These are phyloP conservation scores for Melampsora americana DNA, from an alignment of 1,284 basidiomycete genomes.

Conservation along the genomic window DNA sequence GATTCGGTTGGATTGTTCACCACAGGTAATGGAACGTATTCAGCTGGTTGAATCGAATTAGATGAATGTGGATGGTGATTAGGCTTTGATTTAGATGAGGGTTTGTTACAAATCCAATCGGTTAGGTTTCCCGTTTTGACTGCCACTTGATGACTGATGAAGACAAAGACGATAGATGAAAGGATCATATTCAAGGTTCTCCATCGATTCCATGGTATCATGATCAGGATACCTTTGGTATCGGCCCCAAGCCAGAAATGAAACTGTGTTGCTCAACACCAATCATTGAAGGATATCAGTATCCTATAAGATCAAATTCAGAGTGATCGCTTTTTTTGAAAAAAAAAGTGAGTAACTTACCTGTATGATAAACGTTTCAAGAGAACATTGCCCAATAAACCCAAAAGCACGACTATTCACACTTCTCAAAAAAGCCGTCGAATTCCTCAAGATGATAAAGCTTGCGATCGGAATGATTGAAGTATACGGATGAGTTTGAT, in stretches of 20 bases:
- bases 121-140: conserved; percentile 21
- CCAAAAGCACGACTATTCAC: conserved; percentile 68
- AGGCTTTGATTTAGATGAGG: neutral
- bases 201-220: conserved; percentile 71
- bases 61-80: no score
- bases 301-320: neutral
- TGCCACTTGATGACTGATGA: conserved; percentile 36
- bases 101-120: conserved; percentile 38
- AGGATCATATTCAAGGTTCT: conserved; percentile 71
- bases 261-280: conserved; percentile 62
- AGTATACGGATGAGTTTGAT: conserved; percentile 75
- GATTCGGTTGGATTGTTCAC: neutral
- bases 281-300: neutral
- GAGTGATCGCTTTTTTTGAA: neutral
- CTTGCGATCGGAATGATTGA: conserved; percentile 75
- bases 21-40: neutral
- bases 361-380: conserved; percentile 75
- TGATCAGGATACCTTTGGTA: conserved; percentile 74
- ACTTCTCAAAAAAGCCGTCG: conserved; percentile 67
- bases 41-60: neutral
- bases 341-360: conserved; percentile 23
- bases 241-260: conserved; percentile 84
- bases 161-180: conserved; percentile 61
- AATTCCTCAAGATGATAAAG: conserved; percentile 72
- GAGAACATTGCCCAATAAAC: conserved; percentile 74